phyloP scores from a whole-genome alignment of 1,139 yeast species.

The Scheffersomyces illinoinensis region DNA sequence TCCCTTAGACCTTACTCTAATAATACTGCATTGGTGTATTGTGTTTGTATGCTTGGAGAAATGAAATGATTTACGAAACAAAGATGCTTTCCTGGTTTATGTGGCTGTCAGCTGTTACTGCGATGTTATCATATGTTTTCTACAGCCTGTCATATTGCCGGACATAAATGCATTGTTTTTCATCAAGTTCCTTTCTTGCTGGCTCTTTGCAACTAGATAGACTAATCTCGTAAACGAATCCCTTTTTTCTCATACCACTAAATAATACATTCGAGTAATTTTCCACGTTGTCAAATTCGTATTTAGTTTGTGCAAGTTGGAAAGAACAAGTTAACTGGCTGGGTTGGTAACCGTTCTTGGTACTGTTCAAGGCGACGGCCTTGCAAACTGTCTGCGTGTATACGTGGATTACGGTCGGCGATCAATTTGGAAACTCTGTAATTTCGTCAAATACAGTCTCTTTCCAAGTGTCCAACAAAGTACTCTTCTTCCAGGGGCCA shows the following conservation, averaged over 20 bases:
- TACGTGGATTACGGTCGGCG: background rate
- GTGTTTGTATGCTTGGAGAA: background rate
- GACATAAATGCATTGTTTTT: background rate
- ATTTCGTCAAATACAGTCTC: no score
- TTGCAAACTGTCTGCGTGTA: background rate
- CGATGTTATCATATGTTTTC: background rate
- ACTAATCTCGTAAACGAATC: background rate
- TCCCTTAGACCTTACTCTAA: background rate
- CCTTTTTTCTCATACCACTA: no score
- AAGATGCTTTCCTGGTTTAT: background rate
- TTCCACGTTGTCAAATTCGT: background rate
- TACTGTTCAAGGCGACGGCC: background rate
- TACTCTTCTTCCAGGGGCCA: no score
- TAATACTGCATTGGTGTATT: background rate
- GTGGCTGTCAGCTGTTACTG: background rate
- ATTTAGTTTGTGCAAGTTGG: background rate
- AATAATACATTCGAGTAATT: background rate
- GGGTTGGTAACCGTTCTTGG: background rate
- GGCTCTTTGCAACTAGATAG: background rate
- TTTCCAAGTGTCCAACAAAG: no score
- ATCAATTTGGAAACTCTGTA: no score
- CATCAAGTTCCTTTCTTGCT: background rate
- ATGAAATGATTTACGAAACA: background rate
- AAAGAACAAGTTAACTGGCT: background rate
- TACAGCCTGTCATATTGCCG: background rate